Evolutionary conservation across 805 yeast species (phyloP).

Genomic region (Hanseniaspora thailandica): DNA sequence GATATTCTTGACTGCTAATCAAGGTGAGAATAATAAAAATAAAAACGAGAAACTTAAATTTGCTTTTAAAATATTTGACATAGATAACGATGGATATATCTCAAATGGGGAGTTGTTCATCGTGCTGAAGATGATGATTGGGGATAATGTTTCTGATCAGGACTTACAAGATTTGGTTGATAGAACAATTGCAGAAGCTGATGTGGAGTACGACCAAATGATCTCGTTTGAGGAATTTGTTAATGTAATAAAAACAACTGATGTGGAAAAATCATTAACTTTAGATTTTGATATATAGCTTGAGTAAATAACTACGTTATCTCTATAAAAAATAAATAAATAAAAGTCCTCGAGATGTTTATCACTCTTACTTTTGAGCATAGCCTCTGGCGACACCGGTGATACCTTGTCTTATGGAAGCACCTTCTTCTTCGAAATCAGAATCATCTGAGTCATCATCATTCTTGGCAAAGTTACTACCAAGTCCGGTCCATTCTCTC

Average conservation of each 20-base stretch:
- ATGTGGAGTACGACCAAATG: conserved; percentile 74
- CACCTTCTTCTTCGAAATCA: conserved; percentile 47
- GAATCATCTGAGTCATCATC: conserved; percentile 31
- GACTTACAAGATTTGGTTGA: conserved; percentile 96
- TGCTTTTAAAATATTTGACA: conserved; percentile 88
- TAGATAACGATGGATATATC: conserved; percentile 87
- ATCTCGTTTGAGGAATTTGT: conserved; percentile 79
- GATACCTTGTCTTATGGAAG: conserved; percentile 69
- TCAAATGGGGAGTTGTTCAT: conserved; percentile 90
- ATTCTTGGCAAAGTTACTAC: conserved; percentile 53
- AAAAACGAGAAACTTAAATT: conserved; percentile 39
- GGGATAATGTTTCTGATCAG: conserved; percentile 69
- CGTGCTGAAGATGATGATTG: conserved; percentile 94
- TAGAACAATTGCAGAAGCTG: conserved; percentile 89
- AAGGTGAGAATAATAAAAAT: conserved; percentile 47
- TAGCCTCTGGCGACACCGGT: conserved; percentile 88
- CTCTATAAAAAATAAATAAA: background rate
- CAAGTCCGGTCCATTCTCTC: conserved; percentile 80
- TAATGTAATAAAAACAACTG: conserved; percentile 45
- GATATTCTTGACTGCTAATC: conserved; percentile 71
- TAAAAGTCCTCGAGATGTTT: background rate
- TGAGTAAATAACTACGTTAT: background rate
- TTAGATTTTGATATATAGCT: conserved; percentile 31
- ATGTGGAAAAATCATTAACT: conserved; percentile 50
- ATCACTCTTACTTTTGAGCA: conserved; percentile 4